Conservation (phyloP, 495 filamentous ascomycete genomes). For the Penicillium turbatum region DNA sequence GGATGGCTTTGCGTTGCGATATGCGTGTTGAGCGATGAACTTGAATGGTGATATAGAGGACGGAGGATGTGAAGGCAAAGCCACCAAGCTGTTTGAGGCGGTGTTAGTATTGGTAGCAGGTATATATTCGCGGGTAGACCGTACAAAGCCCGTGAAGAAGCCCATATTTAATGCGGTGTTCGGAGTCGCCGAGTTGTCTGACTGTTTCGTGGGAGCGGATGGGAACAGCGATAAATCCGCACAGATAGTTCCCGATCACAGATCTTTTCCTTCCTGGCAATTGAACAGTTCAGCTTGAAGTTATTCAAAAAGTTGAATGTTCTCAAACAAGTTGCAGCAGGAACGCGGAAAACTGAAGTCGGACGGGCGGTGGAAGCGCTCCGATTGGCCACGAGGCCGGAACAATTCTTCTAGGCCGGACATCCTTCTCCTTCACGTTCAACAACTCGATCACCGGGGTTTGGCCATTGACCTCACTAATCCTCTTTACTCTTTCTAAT, state of each 20-base stretch:
- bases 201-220: neutral
- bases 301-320: neutral
- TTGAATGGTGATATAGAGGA: constrained; percentile 75
- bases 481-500: neutral
- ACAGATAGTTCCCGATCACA: neutral
- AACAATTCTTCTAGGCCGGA: constrained; percentile 39
- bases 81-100: constrained; percentile 56
- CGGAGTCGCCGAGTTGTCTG: neutral
- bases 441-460: neutral
- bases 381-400: constrained; percentile 39
- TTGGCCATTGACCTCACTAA: neutral
- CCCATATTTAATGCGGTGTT: constrained; percentile 50
- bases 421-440: constrained; percentile 12
- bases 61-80: constrained; percentile 74
- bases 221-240: neutral
- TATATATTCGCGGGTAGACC: constrained; percentile 27
- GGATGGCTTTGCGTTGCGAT: constrained; percentile 65
- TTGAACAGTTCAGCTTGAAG: neutral
- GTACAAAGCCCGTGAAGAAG: constrained; percentile 78
- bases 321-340: neutral
- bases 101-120: neutral
- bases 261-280: neutral
- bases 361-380: constrained; percentile 31
- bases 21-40: constrained; percentile 68
- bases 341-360: constrained; percentile 16